Evolutionary conservation across 2,329 filamentous ascomycete species (phyloP).

Genomic region (Chaetomiaceae sp.): DNA sequence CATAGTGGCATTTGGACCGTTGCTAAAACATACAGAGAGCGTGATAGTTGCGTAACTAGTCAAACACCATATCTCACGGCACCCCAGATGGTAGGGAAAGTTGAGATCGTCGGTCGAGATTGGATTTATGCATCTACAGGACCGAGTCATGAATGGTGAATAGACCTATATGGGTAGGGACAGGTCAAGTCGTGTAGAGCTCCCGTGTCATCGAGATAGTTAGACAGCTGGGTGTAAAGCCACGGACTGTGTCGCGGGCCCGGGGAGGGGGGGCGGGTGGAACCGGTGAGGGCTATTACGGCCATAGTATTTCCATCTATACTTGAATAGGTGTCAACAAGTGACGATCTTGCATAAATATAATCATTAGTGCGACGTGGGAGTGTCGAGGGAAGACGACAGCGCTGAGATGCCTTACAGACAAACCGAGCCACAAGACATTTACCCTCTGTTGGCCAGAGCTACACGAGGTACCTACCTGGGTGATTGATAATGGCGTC

Average conservation of each 20-base stretch:
- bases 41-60: slow-evolving; percentile 22
- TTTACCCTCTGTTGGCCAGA: too few species aligned
- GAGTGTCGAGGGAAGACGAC: too few species aligned
- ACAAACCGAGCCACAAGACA: not conserved
- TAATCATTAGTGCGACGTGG: too few species aligned
- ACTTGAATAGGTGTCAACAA: not conserved
- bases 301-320: not conserved
- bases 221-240: slow-evolving; percentile 31
- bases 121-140: slow-evolving; percentile 31
- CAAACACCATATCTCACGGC: slow-evolving; percentile 29
- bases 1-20: not conserved
- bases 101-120: slow-evolving; percentile 29
- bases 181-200: slow-evolving; percentile 33
- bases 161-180: slow-evolving; percentile 29
- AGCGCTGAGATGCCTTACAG: not conserved
- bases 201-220: slow-evolving; percentile 31
- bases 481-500: too few species aligned
- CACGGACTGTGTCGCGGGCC: too few species aligned
- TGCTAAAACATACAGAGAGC: not conserved
- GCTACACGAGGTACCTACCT: too few species aligned
- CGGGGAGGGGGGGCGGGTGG: too few species aligned
- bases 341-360: not conserved
- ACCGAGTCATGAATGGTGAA: slow-evolving; percentile 31
- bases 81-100: slow-evolving; percentile 30
- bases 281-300: too few species aligned